phyloP scores from a whole-genome alignment of 2,329 filamentous ascomycete genomes.

The Epicoccum nigrum region DNA sequence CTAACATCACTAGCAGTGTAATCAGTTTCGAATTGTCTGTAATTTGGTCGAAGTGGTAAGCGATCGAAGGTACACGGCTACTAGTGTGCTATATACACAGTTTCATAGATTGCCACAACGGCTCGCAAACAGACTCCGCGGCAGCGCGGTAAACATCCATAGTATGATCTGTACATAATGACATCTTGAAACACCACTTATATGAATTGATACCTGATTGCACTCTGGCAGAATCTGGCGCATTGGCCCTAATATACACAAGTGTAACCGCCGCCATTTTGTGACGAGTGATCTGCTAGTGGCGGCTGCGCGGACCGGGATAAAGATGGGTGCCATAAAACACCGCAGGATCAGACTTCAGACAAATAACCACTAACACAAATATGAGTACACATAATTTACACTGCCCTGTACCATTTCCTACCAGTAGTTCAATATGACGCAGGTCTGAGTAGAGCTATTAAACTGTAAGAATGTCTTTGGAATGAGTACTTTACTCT shows the following conservation, averaged over 20 bases:
- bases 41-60: too few relatives aligned
- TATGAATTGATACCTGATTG: slow-evolving; percentile 17
- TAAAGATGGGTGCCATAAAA: too few relatives aligned
- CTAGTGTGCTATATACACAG: slow-evolving; percentile 29
- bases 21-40: too few relatives aligned
- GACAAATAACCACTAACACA: neutral
- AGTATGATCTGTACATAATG: slow-evolving; percentile 13
- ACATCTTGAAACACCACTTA: slow-evolving; percentile 28
- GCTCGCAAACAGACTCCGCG: slow-evolving; percentile 14
- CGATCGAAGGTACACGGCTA: neutral
- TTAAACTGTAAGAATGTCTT: too few relatives aligned
- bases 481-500: too few relatives aligned
- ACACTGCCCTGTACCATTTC: too few relatives aligned
- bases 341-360: neutral
- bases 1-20: slow-evolving; percentile 32
- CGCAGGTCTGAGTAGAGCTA: too few relatives aligned
- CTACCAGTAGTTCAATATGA: too few relatives aligned
- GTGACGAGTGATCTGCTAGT: slow-evolving; percentile 27
- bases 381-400: too few relatives aligned
- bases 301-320: slow-evolving; percentile 44
- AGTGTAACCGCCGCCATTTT: slow-evolving; percentile 37
- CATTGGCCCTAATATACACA: slow-evolving; percentile 43
- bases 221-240: slow-evolving; percentile 26
- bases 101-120: neutral
- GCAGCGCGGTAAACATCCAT: slow-evolving; percentile 14